Evolutionary conservation across 129 eudicot species (phyloP).

Genomic region (Pseudognaphalium luteoalbum): DNA sequence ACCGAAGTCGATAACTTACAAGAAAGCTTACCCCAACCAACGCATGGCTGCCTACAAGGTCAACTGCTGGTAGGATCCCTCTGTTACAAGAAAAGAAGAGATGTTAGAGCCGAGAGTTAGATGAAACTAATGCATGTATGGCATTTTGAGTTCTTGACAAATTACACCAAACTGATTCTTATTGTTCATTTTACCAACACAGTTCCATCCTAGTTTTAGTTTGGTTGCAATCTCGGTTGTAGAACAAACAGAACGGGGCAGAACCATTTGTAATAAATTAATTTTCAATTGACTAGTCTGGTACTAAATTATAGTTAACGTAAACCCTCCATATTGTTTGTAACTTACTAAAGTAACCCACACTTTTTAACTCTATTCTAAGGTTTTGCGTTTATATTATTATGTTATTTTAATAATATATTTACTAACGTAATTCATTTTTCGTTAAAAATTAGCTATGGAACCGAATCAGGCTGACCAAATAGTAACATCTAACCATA

Average conservation of each 20-base stretch:
- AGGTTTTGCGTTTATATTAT: neutral
- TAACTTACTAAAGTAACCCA: neutral
- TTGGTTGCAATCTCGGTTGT: neutral
- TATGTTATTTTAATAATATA: neutral
- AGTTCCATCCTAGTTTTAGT: neutral
- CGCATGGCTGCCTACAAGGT: conserved; percentile 63
- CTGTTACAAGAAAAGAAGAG: conserved; percentile 41
- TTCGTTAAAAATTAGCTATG: neutral
- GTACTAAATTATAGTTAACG: neutral
- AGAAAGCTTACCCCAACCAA: conserved; percentile 83
- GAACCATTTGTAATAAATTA: neutral
- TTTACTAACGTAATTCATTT: neutral
- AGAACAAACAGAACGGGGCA: neutral
- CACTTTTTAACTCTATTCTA: neutral
- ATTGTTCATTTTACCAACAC: neutral
- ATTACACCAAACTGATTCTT: neutral
- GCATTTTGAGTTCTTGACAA: neutral
- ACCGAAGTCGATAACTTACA: neutral
- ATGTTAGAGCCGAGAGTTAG: neutral
- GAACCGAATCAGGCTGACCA: conserved; percentile 7
- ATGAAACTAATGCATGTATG: neutral
- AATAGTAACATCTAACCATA: neutral
- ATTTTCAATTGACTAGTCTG: neutral
- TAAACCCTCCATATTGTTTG: neutral
- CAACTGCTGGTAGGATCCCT: conserved; percentile 94